Conservation (phyloP, 2,329 filamentous ascomycete species). For the Colletotrichum falcatum region DNA sequence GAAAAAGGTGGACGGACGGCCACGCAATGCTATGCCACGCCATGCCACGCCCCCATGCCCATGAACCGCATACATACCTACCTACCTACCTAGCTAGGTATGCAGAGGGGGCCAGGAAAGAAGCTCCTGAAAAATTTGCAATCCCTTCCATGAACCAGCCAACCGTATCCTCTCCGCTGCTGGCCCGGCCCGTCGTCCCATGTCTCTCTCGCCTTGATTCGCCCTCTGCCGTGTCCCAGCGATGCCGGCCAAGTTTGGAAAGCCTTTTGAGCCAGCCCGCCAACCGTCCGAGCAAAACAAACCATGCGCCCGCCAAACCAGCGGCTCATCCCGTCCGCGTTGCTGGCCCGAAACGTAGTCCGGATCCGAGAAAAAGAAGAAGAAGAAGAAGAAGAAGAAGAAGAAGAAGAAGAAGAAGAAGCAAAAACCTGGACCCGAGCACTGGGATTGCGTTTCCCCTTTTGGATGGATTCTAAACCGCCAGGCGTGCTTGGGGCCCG, state of each 20-base stretch:
- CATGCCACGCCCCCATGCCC: no score
- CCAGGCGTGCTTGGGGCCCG: not conserved
- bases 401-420: not conserved
- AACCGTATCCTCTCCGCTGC: not conserved
- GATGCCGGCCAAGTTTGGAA: not conserved
- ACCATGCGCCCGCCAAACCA: not conserved
- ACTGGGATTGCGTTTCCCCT: no score
- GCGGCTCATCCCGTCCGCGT: not conserved
- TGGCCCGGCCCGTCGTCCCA: not conserved
- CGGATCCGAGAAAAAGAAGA: constrained; percentile 17
- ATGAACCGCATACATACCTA: no score
- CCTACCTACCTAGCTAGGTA: no score
- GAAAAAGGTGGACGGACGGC: not conserved
- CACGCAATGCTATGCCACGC: no score
- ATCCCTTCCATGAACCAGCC: not conserved
- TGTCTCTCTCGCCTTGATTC: no score
- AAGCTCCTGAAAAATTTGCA: not conserved
- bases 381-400: no score
- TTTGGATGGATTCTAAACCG: not conserved
- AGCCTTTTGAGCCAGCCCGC: not conserved
- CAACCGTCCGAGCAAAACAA: not conserved
- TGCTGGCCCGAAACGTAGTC: constrained; percentile 20
- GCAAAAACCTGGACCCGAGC: not conserved
- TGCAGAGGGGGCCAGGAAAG: no score
- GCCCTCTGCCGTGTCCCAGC: not conserved